These are phyloP conservation scores for Lactarius akahatsu DNA, from an alignment of 768 basidiomycete genomes.

Conservation along the genomic window DNA sequence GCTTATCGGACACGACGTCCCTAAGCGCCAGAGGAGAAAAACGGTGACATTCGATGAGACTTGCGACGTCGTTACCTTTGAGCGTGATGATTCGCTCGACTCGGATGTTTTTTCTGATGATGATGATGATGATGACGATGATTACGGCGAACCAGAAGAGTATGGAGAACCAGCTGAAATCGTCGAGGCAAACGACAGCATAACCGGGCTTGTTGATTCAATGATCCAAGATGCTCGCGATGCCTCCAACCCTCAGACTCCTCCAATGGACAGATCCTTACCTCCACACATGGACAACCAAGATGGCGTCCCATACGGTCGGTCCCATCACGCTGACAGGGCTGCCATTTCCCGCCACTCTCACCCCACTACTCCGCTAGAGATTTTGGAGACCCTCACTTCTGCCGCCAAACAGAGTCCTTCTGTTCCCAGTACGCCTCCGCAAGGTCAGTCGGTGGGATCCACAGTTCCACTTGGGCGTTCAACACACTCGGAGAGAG, in stretches of 20 bases:
- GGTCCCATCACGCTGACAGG: constrained; percentile 60
- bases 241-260: constrained; percentile 45
- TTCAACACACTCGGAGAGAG: constrained; percentile 43
- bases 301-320: constrained; percentile 62
- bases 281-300: constrained; percentile 62
- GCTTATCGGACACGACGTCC: constrained; percentile 38
- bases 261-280: constrained; percentile 37
- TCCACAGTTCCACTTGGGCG: constrained; percentile 39
- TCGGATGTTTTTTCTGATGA: constrained; percentile 44
- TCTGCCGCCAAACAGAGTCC: constrained; percentile 20
- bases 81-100: constrained; percentile 51
- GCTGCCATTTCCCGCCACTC: constrained; percentile 42
- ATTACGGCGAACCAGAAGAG: constrained; percentile 24
- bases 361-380: constrained; percentile 30
- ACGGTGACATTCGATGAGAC: constrained; percentile 78
- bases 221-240: constrained; percentile 53
- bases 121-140: constrained; percentile 36
- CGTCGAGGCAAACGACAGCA: constrained; percentile 49
- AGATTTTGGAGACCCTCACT: constrained; percentile 14
- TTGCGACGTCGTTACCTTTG: constrained; percentile 82
- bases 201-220: constrained; percentile 70
- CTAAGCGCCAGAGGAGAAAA: constrained; percentile 56
- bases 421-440: constrained; percentile 30
- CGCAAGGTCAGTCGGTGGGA: constrained; percentile 28
- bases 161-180: constrained; percentile 26